These are phyloP conservation scores for Candida bentonensis DNA, from an alignment of 805 yeast species.

Conservation along the genomic window DNA sequence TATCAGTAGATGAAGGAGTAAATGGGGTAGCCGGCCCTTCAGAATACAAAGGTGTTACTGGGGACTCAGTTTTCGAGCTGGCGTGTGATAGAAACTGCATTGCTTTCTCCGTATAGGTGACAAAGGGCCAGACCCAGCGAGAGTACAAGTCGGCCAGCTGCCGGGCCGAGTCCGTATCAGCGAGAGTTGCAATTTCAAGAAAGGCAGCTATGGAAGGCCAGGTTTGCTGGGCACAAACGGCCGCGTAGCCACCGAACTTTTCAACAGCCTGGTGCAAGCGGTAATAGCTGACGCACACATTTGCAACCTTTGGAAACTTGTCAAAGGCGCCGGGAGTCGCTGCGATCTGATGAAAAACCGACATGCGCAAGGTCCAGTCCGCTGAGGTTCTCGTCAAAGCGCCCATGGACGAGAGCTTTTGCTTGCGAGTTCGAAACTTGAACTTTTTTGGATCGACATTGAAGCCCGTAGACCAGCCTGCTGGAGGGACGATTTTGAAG, in stretches of 20 bases:
- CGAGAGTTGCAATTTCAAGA: constrained; percentile 6
- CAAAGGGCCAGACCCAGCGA: constrained; percentile 16
- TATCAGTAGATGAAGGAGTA: too few relatives aligned
- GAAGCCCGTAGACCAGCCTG: constrained; percentile 27
- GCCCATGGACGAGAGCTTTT: constrained; percentile 22
- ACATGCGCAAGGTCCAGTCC: constrained; percentile 21
- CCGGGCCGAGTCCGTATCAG: constrained; percentile 4
- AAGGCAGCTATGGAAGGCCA: constrained; percentile 7
- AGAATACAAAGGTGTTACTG: not conserved
- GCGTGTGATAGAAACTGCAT: not conserved
- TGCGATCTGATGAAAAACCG: constrained; percentile 18
- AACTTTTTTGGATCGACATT: constrained; percentile 19
- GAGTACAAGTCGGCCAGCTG: constrained; percentile 8
- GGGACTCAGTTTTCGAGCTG: not conserved
- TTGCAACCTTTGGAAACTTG: constrained; percentile 15
- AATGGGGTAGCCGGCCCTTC: too few relatives aligned
- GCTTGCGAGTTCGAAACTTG: constrained; percentile 18
- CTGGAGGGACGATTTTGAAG: constrained; percentile 57
- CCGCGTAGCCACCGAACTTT: constrained; percentile 15
- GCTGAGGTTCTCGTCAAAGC: constrained; percentile 20
- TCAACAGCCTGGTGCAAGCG: constrained; percentile 17
- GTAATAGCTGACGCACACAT: constrained; percentile 17
- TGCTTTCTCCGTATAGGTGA: constrained; percentile 11
- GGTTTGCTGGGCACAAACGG: constrained; percentile 10
- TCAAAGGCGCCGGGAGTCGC: constrained; percentile 11